phyloP scores from a whole-genome alignment of 2,329 filamentous ascomycete species.

The Alternaria novae-zelandiae region DNA sequence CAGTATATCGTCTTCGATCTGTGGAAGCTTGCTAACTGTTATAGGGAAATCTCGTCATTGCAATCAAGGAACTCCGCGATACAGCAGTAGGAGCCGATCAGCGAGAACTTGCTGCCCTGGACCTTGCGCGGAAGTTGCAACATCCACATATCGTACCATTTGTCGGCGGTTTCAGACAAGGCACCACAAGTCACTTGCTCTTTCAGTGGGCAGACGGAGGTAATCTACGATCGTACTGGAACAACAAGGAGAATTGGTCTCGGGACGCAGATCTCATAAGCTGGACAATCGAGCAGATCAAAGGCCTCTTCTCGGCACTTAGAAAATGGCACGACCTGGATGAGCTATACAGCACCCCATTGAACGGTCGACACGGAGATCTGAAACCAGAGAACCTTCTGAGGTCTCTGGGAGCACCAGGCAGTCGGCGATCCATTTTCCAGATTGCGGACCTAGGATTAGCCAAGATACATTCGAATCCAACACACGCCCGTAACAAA shows the following conservation, averaged over 20 bases:
- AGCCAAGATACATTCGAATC: not conserved
- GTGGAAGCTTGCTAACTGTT: not conserved
- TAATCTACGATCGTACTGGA: not conserved
- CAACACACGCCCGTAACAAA: not conserved
- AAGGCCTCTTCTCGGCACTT: too few relatives aligned
- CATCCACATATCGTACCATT: not conserved
- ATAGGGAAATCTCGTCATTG: not conserved
- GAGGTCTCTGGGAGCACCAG: too few relatives aligned
- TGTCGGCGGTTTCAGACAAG: not conserved
- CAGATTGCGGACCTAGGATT: not conserved
- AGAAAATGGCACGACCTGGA: too few relatives aligned
- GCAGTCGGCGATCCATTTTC: not conserved
- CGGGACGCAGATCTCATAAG: not conserved
- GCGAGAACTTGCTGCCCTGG: not conserved
- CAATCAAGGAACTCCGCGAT: not conserved
- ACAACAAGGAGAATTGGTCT: not conserved
- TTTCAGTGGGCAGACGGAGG: not conserved
- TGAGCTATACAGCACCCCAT: too few relatives aligned
- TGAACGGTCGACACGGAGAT: not conserved
- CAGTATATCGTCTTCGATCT: not conserved
- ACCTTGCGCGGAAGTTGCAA: not conserved
- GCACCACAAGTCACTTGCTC: not conserved
- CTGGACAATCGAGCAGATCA: not conserved
- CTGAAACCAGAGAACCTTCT: not conserved
- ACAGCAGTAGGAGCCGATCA: not conserved